These are phyloP conservation scores for Apodospora peruviana DNA, from an alignment of 495 filamentous ascomycete species.

Conservation along the genomic window DNA sequence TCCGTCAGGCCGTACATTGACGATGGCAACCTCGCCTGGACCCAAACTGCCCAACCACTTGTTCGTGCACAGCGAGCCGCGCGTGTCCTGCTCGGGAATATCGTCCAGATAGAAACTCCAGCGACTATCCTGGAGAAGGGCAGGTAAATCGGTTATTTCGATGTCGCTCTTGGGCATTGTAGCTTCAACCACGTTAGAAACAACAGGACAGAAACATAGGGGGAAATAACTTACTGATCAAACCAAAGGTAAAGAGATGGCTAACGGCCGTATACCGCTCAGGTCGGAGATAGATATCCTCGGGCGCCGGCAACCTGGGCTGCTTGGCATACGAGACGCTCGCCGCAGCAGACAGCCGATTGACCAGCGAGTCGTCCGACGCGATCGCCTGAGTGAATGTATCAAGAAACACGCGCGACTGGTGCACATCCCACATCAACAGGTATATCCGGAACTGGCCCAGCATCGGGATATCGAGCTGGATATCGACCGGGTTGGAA, in stretches of 20 bases:
- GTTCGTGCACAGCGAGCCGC: conserved; percentile 45
- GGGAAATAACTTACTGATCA: conserved; percentile 37
- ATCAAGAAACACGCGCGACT: conserved; percentile 48
- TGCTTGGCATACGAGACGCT: conserved; percentile 48
- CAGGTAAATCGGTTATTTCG: conserved; percentile 57
- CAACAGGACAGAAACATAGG: background rate
- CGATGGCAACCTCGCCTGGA: conserved; percentile 47
- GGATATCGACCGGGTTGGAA: conserved; percentile 64
- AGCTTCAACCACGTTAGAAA: conserved; percentile 31
- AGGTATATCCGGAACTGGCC: conserved; percentile 67
- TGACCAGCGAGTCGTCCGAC: conserved; percentile 39
- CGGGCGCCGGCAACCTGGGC: conserved; percentile 39
- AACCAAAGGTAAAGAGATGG: conserved; percentile 53
- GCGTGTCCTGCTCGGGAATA: conserved; percentile 41
- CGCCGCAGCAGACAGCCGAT: conserved; percentile 41
- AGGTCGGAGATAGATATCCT: conserved; percentile 54
- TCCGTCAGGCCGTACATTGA: conserved; percentile 62
- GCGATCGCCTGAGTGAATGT: conserved; percentile 43
- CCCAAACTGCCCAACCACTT: conserved; percentile 59
- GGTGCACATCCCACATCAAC: conserved; percentile 50
- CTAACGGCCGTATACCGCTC: conserved; percentile 57
- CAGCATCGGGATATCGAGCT: conserved; percentile 65
- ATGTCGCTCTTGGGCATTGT: conserved; percentile 50
- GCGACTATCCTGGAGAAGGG: conserved; percentile 49
- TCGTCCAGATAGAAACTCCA: conserved; percentile 68